These are phyloP conservation scores for Calonectria pseudoreteaudii DNA, from an alignment of 2,329 filamentous ascomycete species.

Conservation along the genomic window DNA sequence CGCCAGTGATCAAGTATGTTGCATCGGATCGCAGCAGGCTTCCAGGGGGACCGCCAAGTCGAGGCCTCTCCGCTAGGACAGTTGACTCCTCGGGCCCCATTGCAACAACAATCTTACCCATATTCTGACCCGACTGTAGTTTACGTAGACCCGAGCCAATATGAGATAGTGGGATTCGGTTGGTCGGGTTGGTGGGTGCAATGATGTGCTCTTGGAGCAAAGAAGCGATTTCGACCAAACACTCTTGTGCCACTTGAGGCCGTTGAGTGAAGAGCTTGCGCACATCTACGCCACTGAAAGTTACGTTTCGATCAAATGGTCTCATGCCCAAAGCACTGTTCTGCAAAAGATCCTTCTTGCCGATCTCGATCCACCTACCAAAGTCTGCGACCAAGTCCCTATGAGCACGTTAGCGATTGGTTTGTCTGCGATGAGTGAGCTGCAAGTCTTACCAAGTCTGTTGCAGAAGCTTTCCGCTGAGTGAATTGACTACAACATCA, in stretches of 20 bases:
- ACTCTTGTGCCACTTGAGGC: background rate
- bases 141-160: background rate
- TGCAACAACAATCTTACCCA: background rate
- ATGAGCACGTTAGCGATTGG: background rate
- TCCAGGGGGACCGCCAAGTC: background rate
- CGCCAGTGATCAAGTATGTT: slow-evolving; percentile 58
- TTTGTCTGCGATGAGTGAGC: background rate
- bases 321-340: background rate
- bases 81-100: background rate
- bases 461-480: background rate
- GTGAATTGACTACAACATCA: slow-evolving; percentile 1
- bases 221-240: background rate
- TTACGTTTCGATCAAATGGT: slow-evolving; percentile 7
- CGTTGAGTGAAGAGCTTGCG: background rate
- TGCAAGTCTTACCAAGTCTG: background rate
- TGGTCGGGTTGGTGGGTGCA: background rate
- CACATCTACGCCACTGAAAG: background rate
- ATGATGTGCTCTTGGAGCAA: background rate
- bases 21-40: slow-evolving; percentile 3
- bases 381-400: background rate
- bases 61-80: slow-evolving; percentile 5
- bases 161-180: background rate
- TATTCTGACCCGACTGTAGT: background rate
- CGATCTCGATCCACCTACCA: background rate
- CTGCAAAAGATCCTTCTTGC: background rate